Evolutionary conservation across 495 filamentous ascomycete species (phyloP), one percentile per base, ranked within the genome.

Genomic region (Podospora pseudocomata): DNA sequence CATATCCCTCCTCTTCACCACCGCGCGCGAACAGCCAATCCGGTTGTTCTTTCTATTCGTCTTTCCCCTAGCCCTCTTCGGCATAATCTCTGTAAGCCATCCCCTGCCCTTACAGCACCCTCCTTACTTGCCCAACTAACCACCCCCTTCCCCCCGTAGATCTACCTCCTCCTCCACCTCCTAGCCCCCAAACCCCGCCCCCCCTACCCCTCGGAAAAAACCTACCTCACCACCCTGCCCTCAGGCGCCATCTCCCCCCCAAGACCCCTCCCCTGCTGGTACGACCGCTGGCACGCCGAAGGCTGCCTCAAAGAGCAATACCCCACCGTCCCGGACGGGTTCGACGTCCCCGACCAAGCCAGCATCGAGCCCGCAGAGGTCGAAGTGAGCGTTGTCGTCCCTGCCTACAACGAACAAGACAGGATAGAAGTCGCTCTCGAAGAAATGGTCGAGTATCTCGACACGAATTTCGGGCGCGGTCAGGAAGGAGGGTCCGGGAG

Each of bases 321-420:
- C 71, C 78, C 68, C 65, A 80, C 72, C 66, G 74, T 72, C 69
- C 79, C 65, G 19, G 68, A 69, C 26, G 73, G 71, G 63, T 71
- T 73, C 65, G 73, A 76, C 26, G 68, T 81, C 18, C 75, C 81
- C 5, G 58, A 81, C 49, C 69, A 76, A 18, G 77, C 76, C 18
- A 73, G 72, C 66, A 83, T 82, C 55, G 80, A 82, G 72, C 80
- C 80, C 4, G 77, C 79, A 59, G 80, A 83, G 39, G 77, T 80
- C 7, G 73, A 77, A 75, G 88, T 99, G 83, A 94, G 90, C 64
- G 87, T 98, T 3, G 92, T 99, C 3, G 90, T 99, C 60, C 95
- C 95, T 0, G 95, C 95, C 5, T 99, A 92, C 83, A 98, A 99
- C 77, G 95, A 99, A 71, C 88, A 92, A 70, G 85, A 91, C 66